Base-by-base conservation (phyloP, 352 stramenopile species). In the Globisporangium abappressorium region DNA sequence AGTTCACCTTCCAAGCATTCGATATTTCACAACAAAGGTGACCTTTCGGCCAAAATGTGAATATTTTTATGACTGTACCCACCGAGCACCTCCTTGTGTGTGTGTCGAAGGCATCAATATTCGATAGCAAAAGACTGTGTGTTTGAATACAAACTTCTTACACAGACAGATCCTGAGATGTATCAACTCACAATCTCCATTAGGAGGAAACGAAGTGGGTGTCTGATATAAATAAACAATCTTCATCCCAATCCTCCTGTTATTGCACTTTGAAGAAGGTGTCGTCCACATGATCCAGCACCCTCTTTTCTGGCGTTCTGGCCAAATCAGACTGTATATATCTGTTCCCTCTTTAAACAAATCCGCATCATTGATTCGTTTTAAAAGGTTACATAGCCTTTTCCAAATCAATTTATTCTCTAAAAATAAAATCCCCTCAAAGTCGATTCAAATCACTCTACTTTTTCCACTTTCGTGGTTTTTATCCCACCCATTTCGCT, bases 291-390 rank as follows among this genome's bases (percentile, higher is more conserved):
- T 51, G 30, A 3, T 12, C 4, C 18, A 34, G n/a, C 7, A 22
- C 14, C 15, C 34, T 36, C 8, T 22, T 53, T 43, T 53, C 53
- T 58, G 53, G 24, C 53, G 53, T 36, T 33, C 12, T 33, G 49
- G 24, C 1, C 34, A 53, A 62, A 62, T 53, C 57, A 62, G 34
- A 62, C 57, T 62, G 12, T 22, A 53, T 49, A 53, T 11, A 53
- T n/a, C 0, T 0, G 26, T 62, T 20, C n/a, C 3, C 30, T 43
- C 1, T n/a, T 34, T 7, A 34, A 51, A 51, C 22, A 18, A 22
- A 15, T 47, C 4, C 1, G 6, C 15, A 20, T n/a, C n/a, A 5
- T 6, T 26, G 38, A 46, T 18, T n/a, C 2, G 2, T 7, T 30
- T 33, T 22, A 20, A 22, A 30, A 18, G 9, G n/a, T 18, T 22